phyloP scores from a whole-genome alignment of 1,284 basidiomycete species.

The Mycosarcoma maydis region DNA sequence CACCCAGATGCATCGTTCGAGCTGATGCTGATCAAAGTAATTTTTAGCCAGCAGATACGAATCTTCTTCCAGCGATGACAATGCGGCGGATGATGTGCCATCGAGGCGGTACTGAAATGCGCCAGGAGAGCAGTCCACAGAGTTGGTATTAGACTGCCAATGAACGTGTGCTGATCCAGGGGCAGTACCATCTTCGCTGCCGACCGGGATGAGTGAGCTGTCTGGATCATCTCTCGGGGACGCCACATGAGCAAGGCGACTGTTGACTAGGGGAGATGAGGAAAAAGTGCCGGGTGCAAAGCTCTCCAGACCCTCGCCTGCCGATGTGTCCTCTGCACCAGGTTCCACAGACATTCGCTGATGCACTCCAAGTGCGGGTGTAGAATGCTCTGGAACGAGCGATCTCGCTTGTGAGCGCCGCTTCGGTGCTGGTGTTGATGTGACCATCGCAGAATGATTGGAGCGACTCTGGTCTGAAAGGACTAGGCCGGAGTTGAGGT shows the following conservation, averaged over 20 bases:
- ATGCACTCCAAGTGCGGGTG: slow-evolving; percentile 56
- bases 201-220: slow-evolving; percentile 44
- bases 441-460: slow-evolving; percentile 10
- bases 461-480: slow-evolving; percentile 7
- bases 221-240: slow-evolving; percentile 30
- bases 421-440: slow-evolving; percentile 41
- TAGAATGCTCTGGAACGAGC: slow-evolving; percentile 59
- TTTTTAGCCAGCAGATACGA: slow-evolving; percentile 77
- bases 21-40: slow-evolving; percentile 82
- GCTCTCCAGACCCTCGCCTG: slow-evolving; percentile 26
- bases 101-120: slow-evolving; percentile 13
- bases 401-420: slow-evolving; percentile 6
- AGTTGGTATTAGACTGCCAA: slow-evolving; percentile 47
- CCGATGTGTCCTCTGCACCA: slow-evolving; percentile 22
- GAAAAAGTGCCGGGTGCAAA: slow-evolving; percentile 16
- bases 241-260: slow-evolving; percentile 8
- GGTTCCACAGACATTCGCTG: slow-evolving; percentile 37
- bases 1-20: slow-evolving; percentile 75
- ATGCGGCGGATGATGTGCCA: background rate
- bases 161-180: slow-evolving; percentile 47
- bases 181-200: slow-evolving; percentile 30
- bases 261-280: slow-evolving; percentile 32
- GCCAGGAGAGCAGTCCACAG: slow-evolving; percentile 35
- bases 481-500: background rate
- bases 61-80: slow-evolving; percentile 67